These are phyloP conservation scores for Bruguiera hainesii DNA, from an alignment of 441 rosid genomes.

Conservation along the genomic window DNA sequence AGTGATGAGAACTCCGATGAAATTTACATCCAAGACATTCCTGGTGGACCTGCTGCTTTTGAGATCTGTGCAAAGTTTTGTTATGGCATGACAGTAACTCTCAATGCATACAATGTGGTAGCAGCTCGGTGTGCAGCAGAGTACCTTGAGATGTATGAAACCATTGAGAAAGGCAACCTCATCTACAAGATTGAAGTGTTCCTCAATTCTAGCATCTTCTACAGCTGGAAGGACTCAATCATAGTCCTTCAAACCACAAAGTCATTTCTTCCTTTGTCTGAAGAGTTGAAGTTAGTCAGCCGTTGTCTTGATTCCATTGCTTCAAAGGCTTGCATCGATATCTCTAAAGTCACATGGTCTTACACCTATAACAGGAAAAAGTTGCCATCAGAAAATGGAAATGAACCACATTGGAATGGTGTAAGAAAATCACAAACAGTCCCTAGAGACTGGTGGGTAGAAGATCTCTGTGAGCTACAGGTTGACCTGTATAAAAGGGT, in stretches of 20 bases:
- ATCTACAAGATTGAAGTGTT: slow-evolving; percentile 95
- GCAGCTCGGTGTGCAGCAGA: slow-evolving; percentile 90
- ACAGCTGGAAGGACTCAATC: slow-evolving; percentile 92
- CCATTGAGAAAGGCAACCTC: slow-evolving; percentile 76
- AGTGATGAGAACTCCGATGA: slow-evolving; percentile 52
- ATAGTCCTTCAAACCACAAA: slow-evolving; percentile 75
- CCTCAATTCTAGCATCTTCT: slow-evolving; percentile 75
- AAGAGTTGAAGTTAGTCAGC: slow-evolving; percentile 69
- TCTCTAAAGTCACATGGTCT: slow-evolving; percentile 84
- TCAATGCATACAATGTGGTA: slow-evolving; percentile 78
- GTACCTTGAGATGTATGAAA: slow-evolving; percentile 85
- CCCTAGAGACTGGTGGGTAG: slow-evolving; percentile 97
- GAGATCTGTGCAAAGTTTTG: slow-evolving; percentile 96
- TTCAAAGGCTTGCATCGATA: slow-evolving; percentile 65
- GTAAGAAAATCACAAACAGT: slow-evolving; percentile 54
- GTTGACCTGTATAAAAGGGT: slow-evolving; percentile 65
- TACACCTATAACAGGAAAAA: slow-evolving; percentile 82
- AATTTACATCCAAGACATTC: slow-evolving; percentile 58
- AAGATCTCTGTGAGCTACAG: slow-evolving; percentile 85
- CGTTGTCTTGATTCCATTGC: slow-evolving; percentile 82
- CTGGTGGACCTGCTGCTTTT: slow-evolving; percentile 87
- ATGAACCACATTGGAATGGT: slow-evolving; percentile 52
- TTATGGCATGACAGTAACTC: slow-evolving; percentile 85
- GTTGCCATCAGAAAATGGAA: slow-evolving; percentile 57
- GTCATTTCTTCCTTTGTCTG: slow-evolving; percentile 71